Evolutionary conservation across 2,329 filamentous ascomycete genomes (phyloP).

Genomic region (Phoma sp.): DNA sequence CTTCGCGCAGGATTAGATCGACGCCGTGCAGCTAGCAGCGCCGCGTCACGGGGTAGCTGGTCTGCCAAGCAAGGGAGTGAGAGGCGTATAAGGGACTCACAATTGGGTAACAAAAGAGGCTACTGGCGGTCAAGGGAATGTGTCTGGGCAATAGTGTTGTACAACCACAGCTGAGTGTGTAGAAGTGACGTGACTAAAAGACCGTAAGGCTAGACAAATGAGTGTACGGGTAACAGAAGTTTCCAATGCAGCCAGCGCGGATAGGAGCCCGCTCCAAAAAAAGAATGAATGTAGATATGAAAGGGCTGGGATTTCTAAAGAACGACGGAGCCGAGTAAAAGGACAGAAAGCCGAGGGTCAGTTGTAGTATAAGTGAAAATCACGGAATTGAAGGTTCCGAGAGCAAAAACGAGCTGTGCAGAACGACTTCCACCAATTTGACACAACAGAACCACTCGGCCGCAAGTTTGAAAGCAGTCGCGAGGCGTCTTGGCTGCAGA

Average conservation of each 20-base stretch:
- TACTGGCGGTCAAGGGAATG: conserved; percentile 37
- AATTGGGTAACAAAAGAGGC: conserved; percentile 9
- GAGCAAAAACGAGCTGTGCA: conserved; percentile 33
- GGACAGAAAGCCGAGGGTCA: conserved; percentile 39
- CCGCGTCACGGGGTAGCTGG: conserved; percentile 24
- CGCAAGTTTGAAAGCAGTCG: conserved; percentile 49
- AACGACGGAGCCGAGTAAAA: conserved; percentile 50
- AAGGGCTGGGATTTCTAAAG: conserved; percentile 43
- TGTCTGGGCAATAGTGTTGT: conserved; percentile 44
- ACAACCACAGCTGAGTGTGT: conserved; percentile 37
- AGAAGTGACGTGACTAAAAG: conserved; percentile 31
- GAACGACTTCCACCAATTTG: conserved; percentile 42
- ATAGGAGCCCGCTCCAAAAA: conserved; percentile 49
- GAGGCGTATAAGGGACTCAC: conserved; percentile 36
- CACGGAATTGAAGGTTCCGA: conserved; percentile 42
- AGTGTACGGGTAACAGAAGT: conserved; percentile 48
- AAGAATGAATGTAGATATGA: conserved; percentile 41
- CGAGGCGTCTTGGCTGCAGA: conserved; percentile 50
- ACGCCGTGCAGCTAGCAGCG: conserved; percentile 30
- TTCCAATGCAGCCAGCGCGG: conserved; percentile 48
- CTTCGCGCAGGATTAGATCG: conserved; percentile 22
- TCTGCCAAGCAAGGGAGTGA: conserved; percentile 34
- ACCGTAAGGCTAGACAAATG: conserved; percentile 39
- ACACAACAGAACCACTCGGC: conserved; percentile 47
- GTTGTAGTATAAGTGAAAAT: conserved; percentile 46